phyloP scores from a whole-genome alignment of 768 basidiomycete genomes.

The Boletus edulis region DNA sequence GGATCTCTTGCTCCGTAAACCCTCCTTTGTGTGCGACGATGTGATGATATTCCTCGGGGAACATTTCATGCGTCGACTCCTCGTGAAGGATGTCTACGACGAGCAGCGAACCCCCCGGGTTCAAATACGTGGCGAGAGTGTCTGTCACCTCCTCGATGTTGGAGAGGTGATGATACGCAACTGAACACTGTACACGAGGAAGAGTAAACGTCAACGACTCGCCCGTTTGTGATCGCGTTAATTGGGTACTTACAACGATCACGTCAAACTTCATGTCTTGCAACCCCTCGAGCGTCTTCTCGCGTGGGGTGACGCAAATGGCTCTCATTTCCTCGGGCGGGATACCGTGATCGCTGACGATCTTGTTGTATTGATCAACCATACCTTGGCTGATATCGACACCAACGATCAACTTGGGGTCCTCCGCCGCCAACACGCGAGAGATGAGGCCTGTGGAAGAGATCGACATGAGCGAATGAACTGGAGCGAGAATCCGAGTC shows the following conservation, averaged over 20 bases:
- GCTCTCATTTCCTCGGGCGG: conserved; percentile 65
- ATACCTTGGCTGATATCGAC: conserved; percentile 73
- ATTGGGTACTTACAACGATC: conserved; percentile 51
- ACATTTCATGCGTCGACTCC: conserved; percentile 22
- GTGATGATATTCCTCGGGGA: conserved; percentile 37
- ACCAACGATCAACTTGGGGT: conserved; percentile 63
- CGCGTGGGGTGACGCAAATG: conserved; percentile 42
- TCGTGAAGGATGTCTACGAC: conserved; percentile 51
- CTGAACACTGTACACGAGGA: conserved; percentile 46
- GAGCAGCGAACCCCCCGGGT: conserved; percentile 58
- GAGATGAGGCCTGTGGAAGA: conserved; percentile 56
- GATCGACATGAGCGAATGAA: no score
- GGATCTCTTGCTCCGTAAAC: conserved; percentile 48
- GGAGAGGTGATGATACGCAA: conserved; percentile 62
- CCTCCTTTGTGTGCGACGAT: conserved; percentile 56
- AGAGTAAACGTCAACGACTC: no score
- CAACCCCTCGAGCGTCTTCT: conserved; percentile 51
- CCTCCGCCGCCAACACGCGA: conserved; percentile 53
- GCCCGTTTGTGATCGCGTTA: background rate
- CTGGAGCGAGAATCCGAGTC: no score
- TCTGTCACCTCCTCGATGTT: conserved; percentile 50
- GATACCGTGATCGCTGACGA: conserved; percentile 60
- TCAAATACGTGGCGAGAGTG: conserved; percentile 53
- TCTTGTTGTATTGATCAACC: conserved; percentile 64
- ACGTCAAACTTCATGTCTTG: conserved; percentile 62